These are phyloP conservation scores for Curvularia eragrostidis DNA, from an alignment of 2,329 filamentous ascomycete species.

Conservation along the genomic window DNA sequence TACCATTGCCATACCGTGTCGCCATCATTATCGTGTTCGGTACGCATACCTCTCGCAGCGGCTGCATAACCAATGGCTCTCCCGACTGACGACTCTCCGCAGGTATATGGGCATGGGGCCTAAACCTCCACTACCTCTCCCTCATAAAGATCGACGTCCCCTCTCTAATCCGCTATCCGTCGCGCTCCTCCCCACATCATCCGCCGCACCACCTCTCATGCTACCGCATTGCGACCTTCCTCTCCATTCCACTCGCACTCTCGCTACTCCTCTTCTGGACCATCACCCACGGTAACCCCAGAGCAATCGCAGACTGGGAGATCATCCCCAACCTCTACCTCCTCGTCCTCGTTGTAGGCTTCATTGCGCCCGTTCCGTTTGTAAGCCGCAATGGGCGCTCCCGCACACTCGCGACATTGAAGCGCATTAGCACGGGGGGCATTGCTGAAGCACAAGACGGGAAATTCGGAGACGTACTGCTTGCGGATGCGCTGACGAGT, in stretches of 20 bases:
- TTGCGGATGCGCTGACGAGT: slow-evolving; percentile 92
- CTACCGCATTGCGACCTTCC: slow-evolving; percentile 81
- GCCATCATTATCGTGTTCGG: slow-evolving; percentile 85
- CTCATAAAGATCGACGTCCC: slow-evolving; percentile 85
- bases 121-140: slow-evolving; percentile 88
- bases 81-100: slow-evolving; percentile 10
- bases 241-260: slow-evolving; percentile 72
- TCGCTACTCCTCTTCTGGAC: slow-evolving; percentile 86
- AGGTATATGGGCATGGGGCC: slow-evolving; percentile 95
- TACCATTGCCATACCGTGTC: slow-evolving; percentile 89
- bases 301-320: slow-evolving; percentile 77
- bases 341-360: slow-evolving; percentile 71
- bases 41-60: slow-evolving; percentile 52
- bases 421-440: slow-evolving; percentile 81
- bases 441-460: slow-evolving; percentile 86
- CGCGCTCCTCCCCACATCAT: slow-evolving; percentile 72
- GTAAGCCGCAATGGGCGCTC: slow-evolving; percentile 73
- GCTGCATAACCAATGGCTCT: background rate
- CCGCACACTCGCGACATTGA: slow-evolving; percentile 76
- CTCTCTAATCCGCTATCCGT: slow-evolving; percentile 83
- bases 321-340: slow-evolving; percentile 88
- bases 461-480: slow-evolving; percentile 91
- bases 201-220: slow-evolving; percentile 79
- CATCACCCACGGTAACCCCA: slow-evolving; percentile 72
- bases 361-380: slow-evolving; percentile 74